Conservation (phyloP, 2,329 filamentous ascomycete genomes). For the Ophiostoma sp. region DNA sequence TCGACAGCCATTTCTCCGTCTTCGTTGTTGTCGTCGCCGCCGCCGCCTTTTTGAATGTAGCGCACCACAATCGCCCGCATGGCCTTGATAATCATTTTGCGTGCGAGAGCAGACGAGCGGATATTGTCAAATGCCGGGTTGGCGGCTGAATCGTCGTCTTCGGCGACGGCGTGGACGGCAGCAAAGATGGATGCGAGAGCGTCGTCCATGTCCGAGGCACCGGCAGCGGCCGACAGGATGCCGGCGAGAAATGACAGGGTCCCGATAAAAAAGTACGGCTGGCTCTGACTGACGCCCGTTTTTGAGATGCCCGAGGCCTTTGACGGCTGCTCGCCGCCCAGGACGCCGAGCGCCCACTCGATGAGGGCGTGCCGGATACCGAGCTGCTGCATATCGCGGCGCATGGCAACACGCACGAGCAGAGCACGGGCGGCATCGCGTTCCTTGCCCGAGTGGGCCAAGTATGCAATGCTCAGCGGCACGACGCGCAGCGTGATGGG, state of each 20-base stretch:
- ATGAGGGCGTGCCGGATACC: constrained; percentile 64
- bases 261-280: constrained; percentile 71
- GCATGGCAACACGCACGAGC: constrained; percentile 73
- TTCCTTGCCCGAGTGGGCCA: constrained; percentile 76
- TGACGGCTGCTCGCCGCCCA: constrained; percentile 34
- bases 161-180: constrained; percentile 55
- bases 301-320: constrained; percentile 28
- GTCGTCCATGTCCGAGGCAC: constrained; percentile 66
- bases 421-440: constrained; percentile 80
- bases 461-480: constrained; percentile 63
- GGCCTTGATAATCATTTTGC: constrained; percentile 82
- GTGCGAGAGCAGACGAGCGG: constrained; percentile 68
- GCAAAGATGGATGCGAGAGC: constrained; percentile 63
- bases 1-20: constrained; percentile 69
- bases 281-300: constrained; percentile 35
- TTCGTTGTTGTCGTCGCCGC: too few relatives aligned
- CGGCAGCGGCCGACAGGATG: constrained; percentile 62
- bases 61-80: constrained; percentile 63
- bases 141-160: constrained; percentile 34
- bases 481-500: constrained; percentile 66
- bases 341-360: constrained; percentile 61
- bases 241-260: constrained; percentile 74
- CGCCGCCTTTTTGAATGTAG: constrained; percentile 43
- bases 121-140: constrained; percentile 38
- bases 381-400: constrained; percentile 79